Evolutionary conservation across 345 rosid species (phyloP).

Genomic region (Theobroma cacao): DNA sequence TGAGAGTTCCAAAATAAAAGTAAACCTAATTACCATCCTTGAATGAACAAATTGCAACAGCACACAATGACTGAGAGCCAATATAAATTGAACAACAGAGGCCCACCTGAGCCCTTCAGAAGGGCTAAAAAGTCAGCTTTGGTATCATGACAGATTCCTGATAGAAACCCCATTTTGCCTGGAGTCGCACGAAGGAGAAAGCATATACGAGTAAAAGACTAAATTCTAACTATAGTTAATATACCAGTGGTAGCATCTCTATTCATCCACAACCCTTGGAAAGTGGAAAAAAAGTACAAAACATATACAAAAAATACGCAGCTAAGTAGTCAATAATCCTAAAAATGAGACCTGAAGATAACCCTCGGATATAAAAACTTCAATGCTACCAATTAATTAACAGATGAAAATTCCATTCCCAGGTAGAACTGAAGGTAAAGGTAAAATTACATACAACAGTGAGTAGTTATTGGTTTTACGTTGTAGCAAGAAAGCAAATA

Average conservation of each 20-base stretch:
- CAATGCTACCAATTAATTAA: neutral
- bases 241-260: neutral
- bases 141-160: neutral
- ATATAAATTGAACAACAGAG: neutral
- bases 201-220: neutral
- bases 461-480: neutral
- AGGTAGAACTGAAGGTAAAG: neutral
- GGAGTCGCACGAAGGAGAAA: neutral
- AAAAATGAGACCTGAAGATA: neutral
- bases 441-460: constrained; percentile 14
- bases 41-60: neutral
- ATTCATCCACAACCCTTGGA: neutral
- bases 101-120: neutral
- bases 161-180: neutral
- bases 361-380: neutral
- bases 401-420: constrained; percentile 2
- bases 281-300: neutral
- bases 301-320: neutral
- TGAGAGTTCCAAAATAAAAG: neutral
- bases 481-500: neutral
- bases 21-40: neutral
- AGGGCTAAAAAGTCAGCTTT: neutral
- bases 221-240: neutral
- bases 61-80: neutral
- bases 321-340: neutral